Evolutionary conservation across 495 filamentous ascomycete genomes (phyloP).

Genomic region (Penicillium canariense): DNA sequence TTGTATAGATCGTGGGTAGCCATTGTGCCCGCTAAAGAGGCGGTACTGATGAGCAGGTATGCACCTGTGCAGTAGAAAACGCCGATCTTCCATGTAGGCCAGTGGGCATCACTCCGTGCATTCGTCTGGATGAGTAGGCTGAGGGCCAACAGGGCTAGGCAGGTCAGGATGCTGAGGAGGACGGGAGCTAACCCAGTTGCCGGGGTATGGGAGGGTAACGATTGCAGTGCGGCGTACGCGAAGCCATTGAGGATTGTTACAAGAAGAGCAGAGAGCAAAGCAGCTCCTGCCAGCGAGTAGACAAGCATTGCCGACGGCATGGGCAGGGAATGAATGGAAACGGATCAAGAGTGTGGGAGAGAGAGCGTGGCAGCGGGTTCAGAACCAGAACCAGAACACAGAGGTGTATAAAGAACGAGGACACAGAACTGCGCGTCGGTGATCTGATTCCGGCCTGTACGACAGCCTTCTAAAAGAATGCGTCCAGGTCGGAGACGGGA

Average conservation of each 20-base stretch:
- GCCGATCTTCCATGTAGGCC: constrained; percentile 20
- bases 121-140: constrained; percentile 27
- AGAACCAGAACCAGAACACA: constrained; percentile 1
- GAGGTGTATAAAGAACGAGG: constrained; percentile 3
- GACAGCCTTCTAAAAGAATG: constrained; percentile 1
- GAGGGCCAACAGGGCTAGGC: constrained; percentile 26
- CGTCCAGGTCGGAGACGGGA: constrained; percentile 1
- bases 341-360: neutral
- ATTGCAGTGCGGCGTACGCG: constrained; percentile 27
- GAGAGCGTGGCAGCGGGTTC: neutral
- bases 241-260: constrained; percentile 36
- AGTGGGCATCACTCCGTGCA: constrained; percentile 15
- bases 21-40: constrained; percentile 30
- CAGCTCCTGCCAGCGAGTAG: constrained; percentile 29
- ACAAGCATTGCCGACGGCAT: constrained; percentile 21
- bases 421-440: neutral
- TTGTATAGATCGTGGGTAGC: constrained; percentile 21
- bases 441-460: neutral
- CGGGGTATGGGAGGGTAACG: constrained; percentile 15
- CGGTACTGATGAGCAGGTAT: constrained; percentile 34
- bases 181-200: constrained; percentile 27
- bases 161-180: constrained; percentile 29
- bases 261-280: constrained; percentile 27
- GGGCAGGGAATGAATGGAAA: constrained; percentile 4
- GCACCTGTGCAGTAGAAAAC: constrained; percentile 21